Base-by-base conservation (phyloP, 257 asterid genomes). In the Euphrasia confusa region DNA sequence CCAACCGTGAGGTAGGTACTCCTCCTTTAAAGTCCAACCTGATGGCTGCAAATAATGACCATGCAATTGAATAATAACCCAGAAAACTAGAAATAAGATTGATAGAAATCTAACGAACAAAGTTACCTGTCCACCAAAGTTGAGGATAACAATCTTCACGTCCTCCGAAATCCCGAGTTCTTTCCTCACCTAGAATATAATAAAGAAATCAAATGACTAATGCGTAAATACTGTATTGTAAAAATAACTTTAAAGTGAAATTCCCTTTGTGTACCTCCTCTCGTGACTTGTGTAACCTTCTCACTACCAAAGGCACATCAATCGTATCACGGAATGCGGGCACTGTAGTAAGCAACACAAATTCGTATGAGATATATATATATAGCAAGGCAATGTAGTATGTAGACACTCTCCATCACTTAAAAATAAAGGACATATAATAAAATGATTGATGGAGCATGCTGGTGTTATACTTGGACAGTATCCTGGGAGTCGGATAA, bases 301-400 rank as follows among this genome's bases (percentile, higher is more conserved):
- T 87, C 64, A 93, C 99, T 1, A 93, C 99, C 81, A 93, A 80
- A 56, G 99, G 97, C 64, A 93, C 94, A 60, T 93, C 99, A 78
- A 87, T 72, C 64, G 86, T 88, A 78, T 93, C 99, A 35, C 97
- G 96, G 70, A 89, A 93, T 77, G 99, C 99, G 54, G 96, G 99
- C 99, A 93, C 99, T 82, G 81, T 48, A 47, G 54, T 48, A 71
- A 66, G 54, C 50, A 71, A 66, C 63, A 71, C 30, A 33, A 53
- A 66, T 49, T 44, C 11, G 59, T 45, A 57, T 64, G 37, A 72
- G 75, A 69, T 52, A 28, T 1, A 15, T 30, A 30, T 30, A 33
- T 35, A 35, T 35, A 33, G 10, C 13, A 50, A 45, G 15, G 24
- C 4, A 42, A 53, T 58, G 54, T 21, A 27, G 30, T 33, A 53